Evolutionary conservation across 2,329 filamentous ascomycete genomes (phyloP).

Genomic region (Coniochaeta hoffmannii): DNA sequence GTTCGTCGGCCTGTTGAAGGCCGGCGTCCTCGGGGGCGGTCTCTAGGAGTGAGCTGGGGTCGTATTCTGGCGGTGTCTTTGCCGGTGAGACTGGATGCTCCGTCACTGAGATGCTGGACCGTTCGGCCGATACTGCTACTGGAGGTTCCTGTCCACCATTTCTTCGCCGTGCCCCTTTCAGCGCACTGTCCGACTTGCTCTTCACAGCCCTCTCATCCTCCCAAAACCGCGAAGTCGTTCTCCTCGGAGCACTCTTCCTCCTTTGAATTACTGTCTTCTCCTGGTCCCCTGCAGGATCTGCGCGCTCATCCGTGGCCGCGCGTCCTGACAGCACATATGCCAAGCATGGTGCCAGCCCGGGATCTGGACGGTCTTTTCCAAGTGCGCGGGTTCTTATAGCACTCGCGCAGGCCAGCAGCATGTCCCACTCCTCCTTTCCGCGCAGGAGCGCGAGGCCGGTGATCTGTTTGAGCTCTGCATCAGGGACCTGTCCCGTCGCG

Average conservation of each 20-base stretch:
- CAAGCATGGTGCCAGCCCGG: not conserved
- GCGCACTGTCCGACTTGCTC: not conserved
- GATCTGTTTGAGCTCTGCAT: slow-evolving; percentile 19
- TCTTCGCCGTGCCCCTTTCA: no score
- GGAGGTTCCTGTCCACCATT: not conserved
- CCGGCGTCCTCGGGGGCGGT: not conserved
- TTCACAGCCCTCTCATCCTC: not conserved
- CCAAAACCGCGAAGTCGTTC: not conserved
- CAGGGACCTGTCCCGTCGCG: slow-evolving; percentile 14
- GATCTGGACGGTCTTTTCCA: not conserved
- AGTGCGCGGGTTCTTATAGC: slow-evolving; percentile 12
- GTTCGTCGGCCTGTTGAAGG: not conserved
- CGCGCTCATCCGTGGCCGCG: not conserved
- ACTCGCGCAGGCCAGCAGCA: slow-evolving; percentile 23
- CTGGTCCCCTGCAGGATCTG: not conserved
- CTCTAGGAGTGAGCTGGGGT: not conserved
- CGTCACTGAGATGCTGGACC: not conserved
- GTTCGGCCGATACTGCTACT: not conserved
- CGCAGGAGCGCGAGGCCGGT: slow-evolving; percentile 19
- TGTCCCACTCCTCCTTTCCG: slow-evolving; percentile 25
- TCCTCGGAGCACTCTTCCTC: not conserved
- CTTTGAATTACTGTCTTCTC: not conserved
- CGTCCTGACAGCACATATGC: not conserved
- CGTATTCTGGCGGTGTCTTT: not conserved
- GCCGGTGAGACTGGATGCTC: not conserved